Percentiles rank a stretch among this genome's conserved stretches.
phyloP scores from a whole-genome alignment of 2,329 filamentous ascomycete genomes.

The Pseudogymnoascus sp. region DNA sequence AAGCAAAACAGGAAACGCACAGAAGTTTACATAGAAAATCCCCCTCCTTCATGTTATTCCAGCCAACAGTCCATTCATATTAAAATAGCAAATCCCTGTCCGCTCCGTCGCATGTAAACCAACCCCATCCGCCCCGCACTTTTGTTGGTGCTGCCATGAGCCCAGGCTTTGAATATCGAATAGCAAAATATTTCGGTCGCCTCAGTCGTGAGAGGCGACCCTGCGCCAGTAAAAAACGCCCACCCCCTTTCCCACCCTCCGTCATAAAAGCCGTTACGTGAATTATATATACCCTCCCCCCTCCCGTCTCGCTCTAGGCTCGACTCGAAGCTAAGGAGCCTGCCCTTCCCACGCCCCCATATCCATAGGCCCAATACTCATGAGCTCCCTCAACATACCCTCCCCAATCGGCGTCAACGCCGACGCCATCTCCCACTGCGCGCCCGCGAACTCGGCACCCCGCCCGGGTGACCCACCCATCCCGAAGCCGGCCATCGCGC shows the following conservation, averaged over 20 bases:
- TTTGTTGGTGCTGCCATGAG: background rate
- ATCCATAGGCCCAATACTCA: conserved; percentile 53
- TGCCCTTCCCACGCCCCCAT: conserved; percentile 46
- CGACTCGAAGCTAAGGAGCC: background rate
- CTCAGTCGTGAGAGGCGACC: background rate
- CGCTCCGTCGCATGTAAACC: background rate
- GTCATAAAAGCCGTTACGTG: background rate
- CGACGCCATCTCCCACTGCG: conserved; percentile 31
- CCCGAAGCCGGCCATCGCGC: background rate
- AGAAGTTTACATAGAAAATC: background rate
- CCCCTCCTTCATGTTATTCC: background rate
- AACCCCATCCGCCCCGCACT: background rate
- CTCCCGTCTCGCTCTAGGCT: background rate
- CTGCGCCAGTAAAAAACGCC: background rate
- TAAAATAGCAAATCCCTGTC: background rate
- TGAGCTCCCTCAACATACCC: conserved; percentile 47
- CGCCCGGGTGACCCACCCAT: background rate
- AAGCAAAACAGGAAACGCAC: background rate
- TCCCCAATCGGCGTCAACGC: conserved; percentile 49
- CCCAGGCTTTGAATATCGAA: background rate
- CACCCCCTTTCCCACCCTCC: background rate
- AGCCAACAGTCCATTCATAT: background rate
- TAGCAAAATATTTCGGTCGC: background rate
- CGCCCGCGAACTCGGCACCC: background rate
- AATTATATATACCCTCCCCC: background rate